These are phyloP conservation scores for Amaranthus tricolor DNA, from an alignment of 179 eudicot genomes.

Conservation along the genomic window DNA sequence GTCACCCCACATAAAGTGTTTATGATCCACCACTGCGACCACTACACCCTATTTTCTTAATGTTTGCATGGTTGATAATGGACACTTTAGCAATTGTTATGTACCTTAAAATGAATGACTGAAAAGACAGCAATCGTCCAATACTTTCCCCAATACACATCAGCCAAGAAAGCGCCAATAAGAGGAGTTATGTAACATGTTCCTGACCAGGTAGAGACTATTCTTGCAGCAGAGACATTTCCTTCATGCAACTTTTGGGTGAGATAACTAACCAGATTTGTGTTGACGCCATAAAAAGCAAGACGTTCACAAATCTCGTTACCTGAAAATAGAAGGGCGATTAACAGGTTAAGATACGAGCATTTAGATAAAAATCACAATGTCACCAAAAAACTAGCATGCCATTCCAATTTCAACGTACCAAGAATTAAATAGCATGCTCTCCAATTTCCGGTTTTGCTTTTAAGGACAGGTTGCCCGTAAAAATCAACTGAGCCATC, in stretches of 20 bases:
- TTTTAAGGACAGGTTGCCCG: conserved; percentile 35
- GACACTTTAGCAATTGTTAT: too few relatives aligned
- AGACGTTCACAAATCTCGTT: conserved; percentile 36
- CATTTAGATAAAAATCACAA: not conserved
- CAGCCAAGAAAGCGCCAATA: conserved; percentile 41
- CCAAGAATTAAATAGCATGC: conserved; percentile 33
- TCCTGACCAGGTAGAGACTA: conserved; percentile 37
- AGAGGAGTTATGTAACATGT: conserved; percentile 37
- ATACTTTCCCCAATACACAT: conserved; percentile 43
- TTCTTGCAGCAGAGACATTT: conserved; percentile 36
- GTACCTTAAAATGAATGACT: conserved; percentile 27
- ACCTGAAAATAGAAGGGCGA: conserved; percentile 12
- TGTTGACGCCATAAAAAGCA: conserved; percentile 32
- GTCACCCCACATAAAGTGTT: not conserved
- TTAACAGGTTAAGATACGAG: not conserved
- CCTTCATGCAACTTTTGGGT: conserved; percentile 29
- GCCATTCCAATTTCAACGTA: not conserved
- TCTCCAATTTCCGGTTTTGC: conserved; percentile 33
- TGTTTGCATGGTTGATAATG: too few relatives aligned
- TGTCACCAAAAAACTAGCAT: not conserved
- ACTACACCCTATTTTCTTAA: too few relatives aligned
- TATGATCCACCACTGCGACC: too few relatives aligned
- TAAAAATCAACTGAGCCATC: conserved; percentile 31
- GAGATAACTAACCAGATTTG: conserved; percentile 40
- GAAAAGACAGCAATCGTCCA: conserved; percentile 47